Evolutionary conservation across 805 yeast species (phyloP).

Genomic region (Saccharomyces eubayanus): DNA sequence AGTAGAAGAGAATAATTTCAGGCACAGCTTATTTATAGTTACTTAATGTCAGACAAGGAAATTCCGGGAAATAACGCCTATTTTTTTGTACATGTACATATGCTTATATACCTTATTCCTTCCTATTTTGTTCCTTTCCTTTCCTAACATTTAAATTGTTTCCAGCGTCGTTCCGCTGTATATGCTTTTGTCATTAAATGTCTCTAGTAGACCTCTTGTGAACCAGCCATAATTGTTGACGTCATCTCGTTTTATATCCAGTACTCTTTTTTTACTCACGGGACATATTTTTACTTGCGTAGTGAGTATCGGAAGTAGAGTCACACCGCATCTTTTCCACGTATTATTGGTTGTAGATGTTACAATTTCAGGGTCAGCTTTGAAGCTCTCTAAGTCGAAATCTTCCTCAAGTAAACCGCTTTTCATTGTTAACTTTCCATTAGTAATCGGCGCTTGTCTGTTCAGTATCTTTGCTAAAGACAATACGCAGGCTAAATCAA

Average conservation of each 20-base stretch:
- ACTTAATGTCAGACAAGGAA: neutral
- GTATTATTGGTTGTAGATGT: conserved; percentile 21
- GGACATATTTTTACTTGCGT: conserved; percentile 31
- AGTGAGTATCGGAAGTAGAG: conserved; percentile 33
- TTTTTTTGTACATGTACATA: neutral
- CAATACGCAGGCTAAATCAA: conserved; percentile 23
- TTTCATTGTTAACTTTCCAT: conserved; percentile 9
- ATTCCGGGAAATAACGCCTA: neutral
- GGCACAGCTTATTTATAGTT: neutral
- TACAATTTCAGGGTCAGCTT: conserved; percentile 14
- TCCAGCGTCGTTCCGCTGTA: conserved; percentile 24
- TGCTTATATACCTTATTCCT: neutral
- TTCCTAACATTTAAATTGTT: neutral
- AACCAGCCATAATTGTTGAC: conserved; percentile 31
- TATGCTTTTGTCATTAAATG: conserved; percentile 20
- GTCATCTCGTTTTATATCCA: conserved; percentile 22
- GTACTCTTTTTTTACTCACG: conserved; percentile 28
- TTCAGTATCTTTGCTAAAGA: conserved; percentile 15
- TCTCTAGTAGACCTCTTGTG: conserved; percentile 23
- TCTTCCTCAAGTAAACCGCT: conserved; percentile 25
- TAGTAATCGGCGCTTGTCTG: conserved; percentile 4
- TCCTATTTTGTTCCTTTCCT: neutral
- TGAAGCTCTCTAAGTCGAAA: conserved; percentile 12
- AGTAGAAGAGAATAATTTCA: neutral
- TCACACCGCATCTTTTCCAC: conserved; percentile 35